These are phyloP conservation scores for Naganishia kalamii DNA, from an alignment of 768 basidiomycete species.

Conservation along the genomic window DNA sequence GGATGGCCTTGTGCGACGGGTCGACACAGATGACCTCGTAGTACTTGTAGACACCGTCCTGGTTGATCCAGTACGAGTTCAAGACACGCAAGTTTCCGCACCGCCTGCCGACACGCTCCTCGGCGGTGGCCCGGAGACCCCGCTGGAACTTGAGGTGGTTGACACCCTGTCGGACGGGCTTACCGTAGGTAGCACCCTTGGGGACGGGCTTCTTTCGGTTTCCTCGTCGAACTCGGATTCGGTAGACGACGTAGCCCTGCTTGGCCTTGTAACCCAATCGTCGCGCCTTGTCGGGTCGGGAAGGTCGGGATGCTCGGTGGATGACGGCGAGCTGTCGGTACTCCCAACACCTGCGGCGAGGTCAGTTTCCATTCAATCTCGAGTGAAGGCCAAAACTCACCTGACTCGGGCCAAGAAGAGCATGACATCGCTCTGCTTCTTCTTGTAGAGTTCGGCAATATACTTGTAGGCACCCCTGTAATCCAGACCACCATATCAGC, in stretches of 20 bases:
- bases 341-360: constrained; percentile 78
- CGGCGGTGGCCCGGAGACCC: constrained; percentile 82
- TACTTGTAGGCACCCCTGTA: constrained; percentile 55
- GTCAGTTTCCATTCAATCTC: neutral
- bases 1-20: constrained; percentile 58
- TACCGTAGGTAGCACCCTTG: constrained; percentile 99
- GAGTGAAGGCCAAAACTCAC: constrained; percentile 49
- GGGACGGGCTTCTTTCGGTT: constrained; percentile 98
- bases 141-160: constrained; percentile 99
- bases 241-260: constrained; percentile 98
- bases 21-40: constrained; percentile 98
- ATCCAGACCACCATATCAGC: constrained; percentile 5
- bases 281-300: constrained; percentile 98
- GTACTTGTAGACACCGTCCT: constrained; percentile 98
- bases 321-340: constrained; percentile 97
- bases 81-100: constrained; percentile 90
- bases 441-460: constrained; percentile 94
- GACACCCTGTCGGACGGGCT: constrained; percentile 98
- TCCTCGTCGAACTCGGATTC: constrained; percentile 91
- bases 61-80: constrained; percentile 95
- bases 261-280: constrained; percentile 99
- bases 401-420: constrained; percentile 96
- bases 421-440: constrained; percentile 62
- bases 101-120: constrained; percentile 93
- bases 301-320: constrained; percentile 95